Evolutionary conservation across 169 alveolate genomes (phyloP).

Genomic region (Plasmodium adleri): DNA sequence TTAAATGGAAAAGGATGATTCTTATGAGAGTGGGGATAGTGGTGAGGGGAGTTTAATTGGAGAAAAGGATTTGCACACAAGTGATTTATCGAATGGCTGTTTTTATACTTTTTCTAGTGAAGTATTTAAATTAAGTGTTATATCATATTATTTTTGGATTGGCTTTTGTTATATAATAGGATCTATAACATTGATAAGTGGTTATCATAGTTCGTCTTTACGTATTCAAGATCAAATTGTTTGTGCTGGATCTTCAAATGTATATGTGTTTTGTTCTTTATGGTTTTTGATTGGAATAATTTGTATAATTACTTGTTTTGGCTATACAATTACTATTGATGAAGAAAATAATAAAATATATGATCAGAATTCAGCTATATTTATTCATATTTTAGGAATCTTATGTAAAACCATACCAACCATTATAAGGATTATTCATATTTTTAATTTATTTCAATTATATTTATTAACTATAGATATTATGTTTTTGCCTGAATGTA

Average conservation of each 20-base stretch:
- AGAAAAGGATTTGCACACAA: neutral
- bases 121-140: conserved; percentile 52
- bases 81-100: conserved; percentile 13
- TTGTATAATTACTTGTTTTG: conserved; percentile 30
- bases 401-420: conserved; percentile 72
- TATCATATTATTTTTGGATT: conserved; percentile 60
- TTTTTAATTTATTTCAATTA: conserved; percentile 58
- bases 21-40: conserved; percentile 32
- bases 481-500: conserved; percentile 70
- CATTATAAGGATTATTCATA: conserved; percentile 49
- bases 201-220: conserved; percentile 31
- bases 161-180: conserved; percentile 47
- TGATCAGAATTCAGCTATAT: conserved; percentile 29
- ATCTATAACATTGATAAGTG: conserved; percentile 29
- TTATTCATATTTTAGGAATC: conserved; percentile 36
- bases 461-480: conserved; percentile 45
- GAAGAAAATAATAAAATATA: conserved; percentile 31
- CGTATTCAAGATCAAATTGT: conserved; percentile 47
- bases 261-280: conserved; percentile 37
- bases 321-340: conserved; percentile 30
- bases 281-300: conserved; percentile 62
- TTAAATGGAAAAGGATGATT: conserved; percentile 58
- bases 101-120: conserved; percentile 41
- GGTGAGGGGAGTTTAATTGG: conserved; percentile 18
- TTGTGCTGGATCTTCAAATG: conserved; percentile 71